A percentile compares a stretch with the other conserved stretches of the same genome.
Evolutionary conservation across 202 grass and related monocot genomes (phyloP).

Genomic region (Setaria italica): DNA sequence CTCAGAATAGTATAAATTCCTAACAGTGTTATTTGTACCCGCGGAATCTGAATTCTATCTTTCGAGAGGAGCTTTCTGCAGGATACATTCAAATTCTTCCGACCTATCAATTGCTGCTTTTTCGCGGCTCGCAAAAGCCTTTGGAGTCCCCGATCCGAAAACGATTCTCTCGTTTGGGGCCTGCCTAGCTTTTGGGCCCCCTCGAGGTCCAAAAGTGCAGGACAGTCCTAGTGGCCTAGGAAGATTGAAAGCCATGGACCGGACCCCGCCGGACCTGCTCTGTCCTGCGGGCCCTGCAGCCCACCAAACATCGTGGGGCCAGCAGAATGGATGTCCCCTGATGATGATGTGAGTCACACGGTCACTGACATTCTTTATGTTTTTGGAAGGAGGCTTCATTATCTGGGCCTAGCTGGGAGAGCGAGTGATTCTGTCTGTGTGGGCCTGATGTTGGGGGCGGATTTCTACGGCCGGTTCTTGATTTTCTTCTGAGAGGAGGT

Average conservation of each 20-base stretch:
- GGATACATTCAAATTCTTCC: neutral
- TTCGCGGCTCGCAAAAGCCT: neutral
- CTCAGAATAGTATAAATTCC: neutral
- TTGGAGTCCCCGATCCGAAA: constrained; percentile 42
- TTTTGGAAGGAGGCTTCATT: too few species aligned
- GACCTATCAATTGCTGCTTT: neutral
- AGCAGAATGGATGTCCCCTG: neutral
- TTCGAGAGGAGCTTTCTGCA: neutral
- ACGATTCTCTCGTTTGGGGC: constrained; percentile 21
- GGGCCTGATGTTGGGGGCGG: neutral
- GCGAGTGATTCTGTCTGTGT: too few species aligned
- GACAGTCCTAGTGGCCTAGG: neutral
- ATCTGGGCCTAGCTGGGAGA: too few species aligned
- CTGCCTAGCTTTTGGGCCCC: neutral
- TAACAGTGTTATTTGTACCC: neutral
- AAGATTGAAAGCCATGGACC: neutral
- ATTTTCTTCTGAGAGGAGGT: neutral
- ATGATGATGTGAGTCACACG: too few species aligned
- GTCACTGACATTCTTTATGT: too few species aligned
- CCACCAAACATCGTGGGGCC: neutral
- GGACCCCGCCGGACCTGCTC: neutral
- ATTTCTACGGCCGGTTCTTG: neutral
- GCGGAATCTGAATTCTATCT: too few species aligned
- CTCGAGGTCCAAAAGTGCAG: neutral
- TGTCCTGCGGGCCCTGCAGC: neutral